A percentile compares a stretch with the other conserved stretches of the same genome.
These are phyloP conservation scores for Epipyxis sp. DNA, from an alignment of 108 stramenopile species.

Conservation along the genomic window DNA sequence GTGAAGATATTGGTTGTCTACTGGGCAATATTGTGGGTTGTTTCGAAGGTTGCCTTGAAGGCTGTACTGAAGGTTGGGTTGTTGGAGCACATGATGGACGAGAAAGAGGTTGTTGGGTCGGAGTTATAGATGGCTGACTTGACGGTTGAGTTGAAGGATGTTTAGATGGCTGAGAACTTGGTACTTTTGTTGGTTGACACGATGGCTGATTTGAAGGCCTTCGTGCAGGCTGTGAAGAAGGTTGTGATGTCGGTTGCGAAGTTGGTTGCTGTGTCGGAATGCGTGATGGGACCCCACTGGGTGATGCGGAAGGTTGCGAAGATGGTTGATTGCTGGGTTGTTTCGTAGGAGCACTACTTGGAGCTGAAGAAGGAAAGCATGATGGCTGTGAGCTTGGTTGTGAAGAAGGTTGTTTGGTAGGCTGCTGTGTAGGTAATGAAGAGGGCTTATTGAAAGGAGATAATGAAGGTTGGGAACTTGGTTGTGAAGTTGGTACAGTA, in stretches of 20 bases:
- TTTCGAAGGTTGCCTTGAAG: not conserved
- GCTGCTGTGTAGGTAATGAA: not conserved
- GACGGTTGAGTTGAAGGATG: no score
- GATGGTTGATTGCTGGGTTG: not conserved
- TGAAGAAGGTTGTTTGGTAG: not conserved
- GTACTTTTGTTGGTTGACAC: not conserved
- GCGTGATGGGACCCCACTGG: not conserved
- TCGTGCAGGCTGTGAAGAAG: not conserved
- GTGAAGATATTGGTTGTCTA: not conserved
- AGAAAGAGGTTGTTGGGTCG: not conserved
- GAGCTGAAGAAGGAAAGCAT: not conserved
- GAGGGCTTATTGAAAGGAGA: not conserved
- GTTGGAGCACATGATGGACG: not conserved
- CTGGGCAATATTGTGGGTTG: not conserved
- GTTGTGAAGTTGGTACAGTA: not conserved
- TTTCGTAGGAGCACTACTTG: not conserved
- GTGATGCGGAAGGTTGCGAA: not conserved
- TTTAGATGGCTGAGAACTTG: not conserved
- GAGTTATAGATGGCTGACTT: not conserved
- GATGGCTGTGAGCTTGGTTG: conserved; percentile 6
- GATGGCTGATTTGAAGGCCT: not conserved
- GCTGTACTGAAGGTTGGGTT: not conserved
- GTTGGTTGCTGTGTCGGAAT: not conserved
- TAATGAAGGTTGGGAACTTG: not conserved
- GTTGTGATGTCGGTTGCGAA: not conserved